Evolutionary conservation across 2,329 filamentous ascomycete genomes (phyloP), one percentile per base, ranked within the genome.

Genomic region (Chaetomium globosum): DNA sequence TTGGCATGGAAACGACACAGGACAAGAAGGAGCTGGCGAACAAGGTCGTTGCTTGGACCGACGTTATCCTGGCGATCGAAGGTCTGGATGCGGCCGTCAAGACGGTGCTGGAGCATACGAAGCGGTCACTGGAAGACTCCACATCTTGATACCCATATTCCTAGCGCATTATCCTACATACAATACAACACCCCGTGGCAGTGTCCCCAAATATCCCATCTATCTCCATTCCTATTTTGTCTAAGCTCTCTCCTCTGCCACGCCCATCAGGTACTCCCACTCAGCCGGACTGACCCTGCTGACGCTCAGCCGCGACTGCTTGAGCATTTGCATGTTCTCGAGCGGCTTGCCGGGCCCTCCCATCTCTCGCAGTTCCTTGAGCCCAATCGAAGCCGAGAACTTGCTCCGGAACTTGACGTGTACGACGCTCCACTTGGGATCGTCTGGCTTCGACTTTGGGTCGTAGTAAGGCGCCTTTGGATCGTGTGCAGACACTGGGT

Each of bases 351-450:
- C 83, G 0, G 76, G 74, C 49, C 82, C 67, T 0, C 85, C 86
- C 72, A 89, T 81, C 43, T 84, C 83, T 61, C 90, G 89, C 53
- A 97, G 82, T 70, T 91, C 87, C 67, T 86, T 85, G 59, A 97
- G 82, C 5, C 84, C 83, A 64, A 98, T 85, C 0, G 87, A 84
- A 16, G 87, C 82, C 1, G 82, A 81, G 71, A 98, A 93, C 77
- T 97, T 97, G 75, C 87, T 88, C 64, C 90, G 87, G 75, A 96
- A 97, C 72, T 89, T 85, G 56, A 98, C 94, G 67, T 96, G 90
- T 1, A 98, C 95, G 21, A 95, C 85, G 61, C 88, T 91, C 95
- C 95, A 99, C 72, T 88, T 91, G 0, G 89, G 90, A 59, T 88
- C 85, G 1, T 85, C 81, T 61, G 85, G 81, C 69, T 85, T 87